Evolutionary conservation across 73 alveolate genomes (phyloP).

Genomic region (Paramecium bursaria): DNA sequence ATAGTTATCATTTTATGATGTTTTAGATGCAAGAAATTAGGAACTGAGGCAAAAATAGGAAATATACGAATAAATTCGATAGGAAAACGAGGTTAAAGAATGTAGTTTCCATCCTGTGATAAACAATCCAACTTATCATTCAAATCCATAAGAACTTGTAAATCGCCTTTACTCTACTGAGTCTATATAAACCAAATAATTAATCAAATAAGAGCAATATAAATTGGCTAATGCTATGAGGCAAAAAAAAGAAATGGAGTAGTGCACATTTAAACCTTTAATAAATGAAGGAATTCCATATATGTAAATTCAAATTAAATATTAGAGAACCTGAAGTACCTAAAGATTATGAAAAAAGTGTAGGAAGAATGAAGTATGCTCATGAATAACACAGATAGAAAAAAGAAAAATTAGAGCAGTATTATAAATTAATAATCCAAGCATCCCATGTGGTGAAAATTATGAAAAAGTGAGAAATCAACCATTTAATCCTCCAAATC

Average conservation of each 20-base stretch:
- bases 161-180: constrained; percentile 30
- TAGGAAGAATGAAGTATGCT: constrained; percentile 55
- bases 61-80: not conserved
- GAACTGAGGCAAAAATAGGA: not conserved
- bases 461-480: constrained; percentile 31
- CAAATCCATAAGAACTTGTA: not conserved
- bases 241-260: constrained; percentile 6
- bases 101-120: constrained; percentile 37
- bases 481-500: constrained; percentile 51
- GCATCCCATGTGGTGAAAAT: constrained; percentile 38
- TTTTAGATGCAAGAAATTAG: constrained; percentile 5
- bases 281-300: constrained; percentile 33
- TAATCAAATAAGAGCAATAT: not conserved
- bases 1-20: constrained; percentile 3
- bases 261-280: constrained; percentile 32
- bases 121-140: not conserved
- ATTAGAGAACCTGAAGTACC: not conserved
- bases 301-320: not conserved
- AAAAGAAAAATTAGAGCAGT: constrained; percentile 37
- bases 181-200: not conserved
- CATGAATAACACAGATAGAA: not conserved
- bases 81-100: constrained; percentile 51
- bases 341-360: constrained; percentile 36
- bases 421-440: not conserved
- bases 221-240: not conserved